These are phyloP conservation scores for Globisporangium mamillatum DNA, from an alignment of 352 stramenopile species.

Conservation along the genomic window DNA sequence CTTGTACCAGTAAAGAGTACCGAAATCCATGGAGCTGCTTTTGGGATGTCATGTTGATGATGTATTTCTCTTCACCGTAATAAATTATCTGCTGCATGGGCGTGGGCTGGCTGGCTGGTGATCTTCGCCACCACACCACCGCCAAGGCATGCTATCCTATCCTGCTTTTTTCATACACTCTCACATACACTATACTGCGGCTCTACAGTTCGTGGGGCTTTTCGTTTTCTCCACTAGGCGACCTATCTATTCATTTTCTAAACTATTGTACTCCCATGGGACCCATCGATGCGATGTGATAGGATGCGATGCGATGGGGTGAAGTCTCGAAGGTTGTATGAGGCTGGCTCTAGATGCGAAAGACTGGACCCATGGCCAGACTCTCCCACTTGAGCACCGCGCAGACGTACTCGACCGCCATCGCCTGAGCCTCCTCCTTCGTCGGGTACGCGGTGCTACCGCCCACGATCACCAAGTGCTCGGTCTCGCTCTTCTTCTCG, in stretches of 20 bases:
- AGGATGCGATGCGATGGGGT: too few species aligned
- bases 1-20: too few species aligned
- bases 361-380: constrained; percentile 10
- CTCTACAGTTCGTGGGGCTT: background rate
- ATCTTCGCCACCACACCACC: background rate
- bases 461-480: constrained; percentile 45
- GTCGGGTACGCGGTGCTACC: constrained; percentile 24
- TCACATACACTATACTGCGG: background rate
- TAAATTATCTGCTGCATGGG: background rate
- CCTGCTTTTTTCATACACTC: background rate
- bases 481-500: constrained; percentile 11
- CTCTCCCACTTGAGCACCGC: constrained; percentile 12
- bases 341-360: constrained; percentile 5
- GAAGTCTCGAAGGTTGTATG: background rate
- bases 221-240: too few species aligned
- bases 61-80: background rate
- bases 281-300: background rate
- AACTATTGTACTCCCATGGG: constrained; percentile 11
- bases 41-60: background rate
- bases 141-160: background rate
- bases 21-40: background rate
- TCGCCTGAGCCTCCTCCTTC: constrained; percentile 12
- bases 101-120: background rate
- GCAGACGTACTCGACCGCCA: constrained; percentile 10
- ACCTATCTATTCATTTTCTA: constrained; percentile 6